A percentile compares a stretch with the other conserved stretches of the same genome.
phyloP scores from a whole-genome alignment of 257 asterid species.

The Solanum rostratum region DNA sequence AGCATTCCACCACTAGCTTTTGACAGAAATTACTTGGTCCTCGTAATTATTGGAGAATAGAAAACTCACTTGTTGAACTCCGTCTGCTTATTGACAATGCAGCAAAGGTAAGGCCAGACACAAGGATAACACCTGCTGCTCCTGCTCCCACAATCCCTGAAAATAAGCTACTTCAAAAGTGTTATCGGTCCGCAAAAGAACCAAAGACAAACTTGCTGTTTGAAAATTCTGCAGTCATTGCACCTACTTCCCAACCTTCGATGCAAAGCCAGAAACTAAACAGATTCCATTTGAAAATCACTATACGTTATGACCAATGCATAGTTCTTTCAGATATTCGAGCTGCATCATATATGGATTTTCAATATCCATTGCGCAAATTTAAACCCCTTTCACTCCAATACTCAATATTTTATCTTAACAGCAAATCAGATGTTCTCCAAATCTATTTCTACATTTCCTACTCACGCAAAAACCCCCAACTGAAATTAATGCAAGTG shows the following conservation, averaged over 20 bases:
- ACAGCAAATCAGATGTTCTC: background rate
- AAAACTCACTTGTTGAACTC: conserved; percentile 47
- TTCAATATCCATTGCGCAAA: background rate
- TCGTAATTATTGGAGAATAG: background rate
- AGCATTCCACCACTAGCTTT: background rate
- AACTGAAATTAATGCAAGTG: background rate
- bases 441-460: background rate
- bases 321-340: background rate
- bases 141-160: conserved; percentile 83
- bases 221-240: background rate
- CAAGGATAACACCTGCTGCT: conserved; percentile 59
- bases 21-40: background rate
- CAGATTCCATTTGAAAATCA: background rate
- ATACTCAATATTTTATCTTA: background rate
- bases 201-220: background rate
- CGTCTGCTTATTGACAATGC: conserved; percentile 53
- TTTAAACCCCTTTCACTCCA: background rate
- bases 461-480: background rate
- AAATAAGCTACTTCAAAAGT: conserved; percentile 46
- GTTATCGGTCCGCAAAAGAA: conserved; percentile 44
- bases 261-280: background rate
- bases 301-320: background rate
- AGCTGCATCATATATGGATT: background rate
- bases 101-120: conserved; percentile 68
- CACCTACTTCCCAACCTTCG: background rate